These are phyloP conservation scores for Salix exigua DNA, from an alignment of 345 rosid genomes.

Conservation along the genomic window DNA sequence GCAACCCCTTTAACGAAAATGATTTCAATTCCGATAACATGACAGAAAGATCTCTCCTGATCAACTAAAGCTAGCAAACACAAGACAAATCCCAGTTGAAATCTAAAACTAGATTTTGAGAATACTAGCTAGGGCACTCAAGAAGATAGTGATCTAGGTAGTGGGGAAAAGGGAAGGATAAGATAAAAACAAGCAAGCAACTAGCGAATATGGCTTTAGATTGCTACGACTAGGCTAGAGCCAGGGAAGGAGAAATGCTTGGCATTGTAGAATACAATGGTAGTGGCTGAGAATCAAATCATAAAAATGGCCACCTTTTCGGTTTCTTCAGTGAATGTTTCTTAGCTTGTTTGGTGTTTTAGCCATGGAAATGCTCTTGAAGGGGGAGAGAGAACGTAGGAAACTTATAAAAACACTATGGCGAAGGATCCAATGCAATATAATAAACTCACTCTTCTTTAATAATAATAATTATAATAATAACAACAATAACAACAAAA, in stretches of 20 bases:
- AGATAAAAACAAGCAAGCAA: neutral
- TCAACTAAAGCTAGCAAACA: neutral
- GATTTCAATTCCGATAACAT: constrained; percentile 26
- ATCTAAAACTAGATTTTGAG: neutral
- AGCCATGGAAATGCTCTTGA: constrained; percentile 21
- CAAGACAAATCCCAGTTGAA: neutral
- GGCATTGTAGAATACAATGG: neutral
- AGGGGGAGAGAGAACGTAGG: constrained; percentile 17
- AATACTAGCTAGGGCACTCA: neutral
- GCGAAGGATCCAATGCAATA: constrained; percentile 86
- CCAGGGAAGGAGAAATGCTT: too few relatives aligned
- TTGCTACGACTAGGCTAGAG: too few relatives aligned
- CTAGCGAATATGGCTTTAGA: neutral
- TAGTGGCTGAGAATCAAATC: neutral
- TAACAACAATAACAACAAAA: neutral
- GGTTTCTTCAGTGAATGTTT: constrained; percentile 8
- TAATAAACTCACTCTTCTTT: constrained; percentile 15
- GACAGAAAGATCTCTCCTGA: neutral
- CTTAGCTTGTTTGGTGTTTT: constrained; percentile 31
- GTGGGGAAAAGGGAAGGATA: neutral
- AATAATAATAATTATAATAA: neutral
- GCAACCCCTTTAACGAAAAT: constrained; percentile 27
- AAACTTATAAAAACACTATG: constrained; percentile 34
- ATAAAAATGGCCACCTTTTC: constrained; percentile 5
- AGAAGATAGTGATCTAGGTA: neutral